Evolutionary conservation across 2,329 filamentous ascomycete genomes (phyloP).

Genomic region (Trichoderma breve): DNA sequence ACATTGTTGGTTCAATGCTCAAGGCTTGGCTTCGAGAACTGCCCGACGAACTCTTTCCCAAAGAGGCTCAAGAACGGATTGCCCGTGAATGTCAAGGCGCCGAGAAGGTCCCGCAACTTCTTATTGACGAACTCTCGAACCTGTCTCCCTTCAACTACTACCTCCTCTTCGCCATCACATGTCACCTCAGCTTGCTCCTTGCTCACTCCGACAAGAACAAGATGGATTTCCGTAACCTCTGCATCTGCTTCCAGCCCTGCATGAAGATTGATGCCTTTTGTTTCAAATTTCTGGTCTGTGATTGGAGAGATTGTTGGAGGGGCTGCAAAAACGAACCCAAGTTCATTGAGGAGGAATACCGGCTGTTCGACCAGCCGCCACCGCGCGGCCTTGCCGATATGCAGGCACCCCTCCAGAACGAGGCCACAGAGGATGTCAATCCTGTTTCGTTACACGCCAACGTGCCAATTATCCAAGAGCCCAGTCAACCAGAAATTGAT

Average conservation of each 20-base stretch:
- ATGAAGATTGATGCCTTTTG: conserved; percentile 95
- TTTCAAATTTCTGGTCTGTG: conserved; percentile 91
- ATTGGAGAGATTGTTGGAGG: conserved; percentile 97
- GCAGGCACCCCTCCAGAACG: conserved; percentile 29
- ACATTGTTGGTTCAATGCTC: conserved; percentile 93
- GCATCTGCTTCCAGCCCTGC: conserved; percentile 95
- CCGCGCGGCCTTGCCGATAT: conserved; percentile 48
- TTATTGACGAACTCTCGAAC: conserved; percentile 88
- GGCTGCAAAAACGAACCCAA: conserved; percentile 88
- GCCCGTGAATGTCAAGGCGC: conserved; percentile 75
- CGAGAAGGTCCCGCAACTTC: conserved; percentile 75
- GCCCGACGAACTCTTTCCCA: conserved; percentile 92
- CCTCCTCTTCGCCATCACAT: conserved; percentile 93
- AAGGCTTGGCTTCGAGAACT: conserved; percentile 94
- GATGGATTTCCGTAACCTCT: conserved; percentile 95
- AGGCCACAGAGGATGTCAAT: conserved; percentile 21
- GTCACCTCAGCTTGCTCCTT: conserved; percentile 86
- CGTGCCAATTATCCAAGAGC: conserved; percentile 42
- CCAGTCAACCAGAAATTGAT: conserved; percentile 27
- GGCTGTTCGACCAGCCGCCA: conserved; percentile 56
- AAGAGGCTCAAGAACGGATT: conserved; percentile 75
- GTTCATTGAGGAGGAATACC: conserved; percentile 69
- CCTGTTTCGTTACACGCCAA: conserved; percentile 61
- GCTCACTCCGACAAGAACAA: conserved; percentile 95
- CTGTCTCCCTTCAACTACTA: conserved; percentile 98